Percentiles rank a stretch among this genome's conserved stretches.
phyloP scores from a whole-genome alignment of 768 basidiomycete genomes.

The Pleurotus cornucopiae region DNA sequence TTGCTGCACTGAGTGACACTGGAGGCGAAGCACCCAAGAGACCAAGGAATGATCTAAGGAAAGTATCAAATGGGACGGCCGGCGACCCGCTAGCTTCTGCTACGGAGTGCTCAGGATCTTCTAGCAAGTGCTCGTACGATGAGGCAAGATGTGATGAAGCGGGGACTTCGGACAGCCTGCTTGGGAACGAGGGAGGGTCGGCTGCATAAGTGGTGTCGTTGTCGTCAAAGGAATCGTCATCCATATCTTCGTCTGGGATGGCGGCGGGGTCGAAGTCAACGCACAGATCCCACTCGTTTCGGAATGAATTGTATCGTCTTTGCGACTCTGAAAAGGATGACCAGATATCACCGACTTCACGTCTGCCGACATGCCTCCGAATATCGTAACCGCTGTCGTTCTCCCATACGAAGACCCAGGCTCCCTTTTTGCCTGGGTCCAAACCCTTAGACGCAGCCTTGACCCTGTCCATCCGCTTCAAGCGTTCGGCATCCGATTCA shows the following conservation, averaged over 20 bases:
- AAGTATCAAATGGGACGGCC: too few relatives aligned
- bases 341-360: constrained; percentile 13
- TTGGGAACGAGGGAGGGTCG: too few relatives aligned
- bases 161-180: too few relatives aligned
- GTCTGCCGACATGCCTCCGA: constrained; percentile 10
- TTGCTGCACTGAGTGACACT: too few relatives aligned
- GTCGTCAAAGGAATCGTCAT: constrained; percentile 5
- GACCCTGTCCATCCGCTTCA: not conserved
- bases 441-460: constrained; percentile 14
- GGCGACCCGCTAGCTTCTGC: too few relatives aligned
- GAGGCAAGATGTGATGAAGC: too few relatives aligned
- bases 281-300: constrained; percentile 20
- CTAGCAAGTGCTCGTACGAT: too few relatives aligned
- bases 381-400: constrained; percentile 17
- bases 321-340: constrained; percentile 10
- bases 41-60: too few relatives aligned
- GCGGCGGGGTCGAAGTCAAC: constrained; percentile 10
- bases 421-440: constrained; percentile 16
- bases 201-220: not conserved
- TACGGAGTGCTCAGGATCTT: too few relatives aligned
- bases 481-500: not conserved
- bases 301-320: constrained; percentile 14
- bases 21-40: too few relatives aligned
- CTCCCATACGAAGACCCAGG: constrained; percentile 18
- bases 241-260: constrained; percentile 4